Conservation (phyloP, 768 basidiomycete genomes). For the Phlegmacium glaucopus region DNA sequence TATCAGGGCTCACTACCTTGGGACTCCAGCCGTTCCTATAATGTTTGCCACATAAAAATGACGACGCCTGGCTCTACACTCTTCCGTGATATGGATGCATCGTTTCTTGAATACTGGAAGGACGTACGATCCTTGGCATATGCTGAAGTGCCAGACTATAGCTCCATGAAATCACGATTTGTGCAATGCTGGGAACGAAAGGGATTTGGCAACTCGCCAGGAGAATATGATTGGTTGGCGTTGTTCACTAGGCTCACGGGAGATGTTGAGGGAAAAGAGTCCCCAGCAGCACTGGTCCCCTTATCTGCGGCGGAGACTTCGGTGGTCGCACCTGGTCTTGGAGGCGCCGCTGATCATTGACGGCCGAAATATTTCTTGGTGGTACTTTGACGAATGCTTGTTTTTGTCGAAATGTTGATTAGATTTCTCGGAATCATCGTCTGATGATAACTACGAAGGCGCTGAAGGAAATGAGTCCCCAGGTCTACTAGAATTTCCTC, state of each 20-base stretch:
- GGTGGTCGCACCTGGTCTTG: no score
- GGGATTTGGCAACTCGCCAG: neutral
- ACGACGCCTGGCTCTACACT: constrained; percentile 23
- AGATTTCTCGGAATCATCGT: no score
- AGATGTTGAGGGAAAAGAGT: no score
- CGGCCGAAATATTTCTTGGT: no score
- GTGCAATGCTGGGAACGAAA: constrained; percentile 14
- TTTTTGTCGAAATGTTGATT: no score
- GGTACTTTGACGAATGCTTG: no score
- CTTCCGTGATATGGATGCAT: constrained; percentile 23
- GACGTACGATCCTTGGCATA: constrained; percentile 28
- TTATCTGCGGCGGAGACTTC: no score
- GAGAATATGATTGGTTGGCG: neutral
- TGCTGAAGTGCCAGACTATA: constrained; percentile 27
- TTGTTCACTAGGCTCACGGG: neutral
- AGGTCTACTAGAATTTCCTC: no score
- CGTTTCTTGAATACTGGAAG: constrained; percentile 27
- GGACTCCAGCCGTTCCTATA: constrained; percentile 4
- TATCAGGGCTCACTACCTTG: constrained; percentile 29
- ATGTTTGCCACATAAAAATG: constrained; percentile 26
- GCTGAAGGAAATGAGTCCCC: no score
- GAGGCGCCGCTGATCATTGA: no score
- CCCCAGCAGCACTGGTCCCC: no score
- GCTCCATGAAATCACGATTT: constrained; percentile 19
- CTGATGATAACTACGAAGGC: no score